A percentile compares a stretch with the other conserved stretches of the same genome.
phyloP scores from a whole-genome alignment of 2,329 filamentous ascomycete species.

The Myriosclerotinia scirpicola region DNA sequence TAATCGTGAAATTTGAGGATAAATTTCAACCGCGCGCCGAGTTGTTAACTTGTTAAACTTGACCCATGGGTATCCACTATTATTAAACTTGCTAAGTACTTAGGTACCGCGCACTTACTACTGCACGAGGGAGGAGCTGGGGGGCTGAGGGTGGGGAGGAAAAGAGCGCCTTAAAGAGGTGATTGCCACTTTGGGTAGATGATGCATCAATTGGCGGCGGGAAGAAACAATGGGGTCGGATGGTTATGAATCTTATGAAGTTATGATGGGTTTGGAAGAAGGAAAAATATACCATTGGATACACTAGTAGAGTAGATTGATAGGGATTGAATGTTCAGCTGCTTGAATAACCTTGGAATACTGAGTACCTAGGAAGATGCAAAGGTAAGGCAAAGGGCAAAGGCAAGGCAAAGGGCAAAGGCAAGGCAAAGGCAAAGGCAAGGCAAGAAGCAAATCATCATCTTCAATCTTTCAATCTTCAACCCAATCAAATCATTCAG shows the following conservation, averaged over 20 bases:
- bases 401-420: too few species aligned
- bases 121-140: slow-evolving; percentile 11
- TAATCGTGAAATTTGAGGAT: background rate
- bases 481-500: background rate
- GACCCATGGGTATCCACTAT: slow-evolving; percentile 18
- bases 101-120: background rate
- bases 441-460: slow-evolving; percentile 2
- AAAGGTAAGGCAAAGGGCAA: too few species aligned
- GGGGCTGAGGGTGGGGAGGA: background rate
- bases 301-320: background rate
- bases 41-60: background rate
- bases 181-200: slow-evolving; percentile 13
- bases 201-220: slow-evolving; percentile 2
- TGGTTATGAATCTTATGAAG: background rate
- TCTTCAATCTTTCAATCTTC: background rate
- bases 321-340: too few species aligned
- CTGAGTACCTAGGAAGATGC: too few species aligned
- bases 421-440: too few species aligned
- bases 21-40: background rate
- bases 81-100: background rate
- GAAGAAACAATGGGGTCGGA: slow-evolving; percentile 7
- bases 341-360: too few species aligned
- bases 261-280: background rate
- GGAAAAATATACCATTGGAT: too few species aligned
- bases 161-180: slow-evolving; percentile 6